Percentiles rank a stretch among this genome's conserved stretches.
Evolutionary conservation across 768 basidiomycete species (phyloP).

Genomic region (Coprinopsis marcescibilis): DNA sequence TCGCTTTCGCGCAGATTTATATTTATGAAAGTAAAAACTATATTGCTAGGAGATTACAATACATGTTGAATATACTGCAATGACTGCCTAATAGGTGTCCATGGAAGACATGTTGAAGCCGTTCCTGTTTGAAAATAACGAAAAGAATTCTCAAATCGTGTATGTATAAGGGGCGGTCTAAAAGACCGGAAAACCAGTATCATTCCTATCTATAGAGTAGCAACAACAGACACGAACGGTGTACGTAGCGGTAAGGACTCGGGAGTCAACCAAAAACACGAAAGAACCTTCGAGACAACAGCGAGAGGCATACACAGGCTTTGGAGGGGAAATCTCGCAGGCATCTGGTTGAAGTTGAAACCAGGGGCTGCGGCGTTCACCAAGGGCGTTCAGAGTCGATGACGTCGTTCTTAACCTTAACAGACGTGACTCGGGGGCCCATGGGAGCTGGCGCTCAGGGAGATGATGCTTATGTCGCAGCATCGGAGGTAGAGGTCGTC

Average conservation of each 20-base stretch:
- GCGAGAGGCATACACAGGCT: slow-evolving; percentile 12
- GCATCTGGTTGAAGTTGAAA: background rate
- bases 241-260: slow-evolving; percentile 13
- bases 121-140: no score
- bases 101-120: no score
- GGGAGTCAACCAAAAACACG: slow-evolving; percentile 3
- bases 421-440: background rate
- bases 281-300: slow-evolving; percentile 9
- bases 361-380: background rate
- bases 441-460: background rate
- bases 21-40: no score
- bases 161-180: background rate
- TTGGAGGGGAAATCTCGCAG: no score
- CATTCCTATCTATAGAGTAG: slow-evolving; percentile 20
- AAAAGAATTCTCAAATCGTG: background rate
- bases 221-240: slow-evolving; percentile 17
- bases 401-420: no score
- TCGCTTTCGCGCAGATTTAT: background rate
- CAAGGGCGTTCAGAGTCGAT: no score
- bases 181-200: slow-evolving; percentile 15
- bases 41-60: no score
- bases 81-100: no score
- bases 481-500: slow-evolving; percentile 14
- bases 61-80: no score
- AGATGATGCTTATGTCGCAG: slow-evolving; percentile 11